These are phyloP conservation scores for Aspergillus homomorphus DNA, from an alignment of 495 filamentous ascomycete genomes.

Conservation along the genomic window DNA sequence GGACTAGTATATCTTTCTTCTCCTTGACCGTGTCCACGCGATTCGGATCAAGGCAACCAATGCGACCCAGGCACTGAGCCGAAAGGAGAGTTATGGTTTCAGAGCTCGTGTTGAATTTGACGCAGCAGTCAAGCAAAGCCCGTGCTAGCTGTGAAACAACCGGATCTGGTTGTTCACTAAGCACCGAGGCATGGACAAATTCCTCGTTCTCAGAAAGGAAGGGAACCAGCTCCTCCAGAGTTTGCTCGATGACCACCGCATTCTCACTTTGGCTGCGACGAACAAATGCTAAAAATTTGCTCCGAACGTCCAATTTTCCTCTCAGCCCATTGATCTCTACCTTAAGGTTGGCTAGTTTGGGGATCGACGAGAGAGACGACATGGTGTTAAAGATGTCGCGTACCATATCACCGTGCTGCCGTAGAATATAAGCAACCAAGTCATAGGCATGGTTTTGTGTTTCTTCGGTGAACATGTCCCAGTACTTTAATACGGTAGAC, in stretches of 20 bases:
- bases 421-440: conserved; percentile 63
- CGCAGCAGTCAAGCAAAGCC: conserved; percentile 76
- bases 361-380: conserved; percentile 74
- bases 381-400: conserved; percentile 64
- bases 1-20: conserved; percentile 73
- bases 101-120: conserved; percentile 70
- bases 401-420: conserved; percentile 56
- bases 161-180: conserved; percentile 79
- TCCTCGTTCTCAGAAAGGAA: conserved; percentile 72
- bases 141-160: conserved; percentile 68
- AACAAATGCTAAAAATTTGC: conserved; percentile 65
- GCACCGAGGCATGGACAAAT: conserved; percentile 76
- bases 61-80: conserved; percentile 75
- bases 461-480: conserved; percentile 60
- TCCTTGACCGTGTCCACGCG: conserved; percentile 75
- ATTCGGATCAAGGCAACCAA: conserved; percentile 91
- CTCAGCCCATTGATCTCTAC: conserved; percentile 61
- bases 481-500: conserved; percentile 78
- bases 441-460: conserved; percentile 56
- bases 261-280: conserved; percentile 78
- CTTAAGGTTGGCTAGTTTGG: conserved; percentile 63
- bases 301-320: conserved; percentile 54
- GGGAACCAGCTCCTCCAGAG: conserved; percentile 68
- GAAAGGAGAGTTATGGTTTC: conserved; percentile 66
- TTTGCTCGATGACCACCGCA: conserved; percentile 73